A percentile compares a stretch with the other conserved stretches of the same genome.
Evolutionary conservation across 441 rosid genomes (phyloP).

Genomic region (Corymbia calophylla): DNA sequence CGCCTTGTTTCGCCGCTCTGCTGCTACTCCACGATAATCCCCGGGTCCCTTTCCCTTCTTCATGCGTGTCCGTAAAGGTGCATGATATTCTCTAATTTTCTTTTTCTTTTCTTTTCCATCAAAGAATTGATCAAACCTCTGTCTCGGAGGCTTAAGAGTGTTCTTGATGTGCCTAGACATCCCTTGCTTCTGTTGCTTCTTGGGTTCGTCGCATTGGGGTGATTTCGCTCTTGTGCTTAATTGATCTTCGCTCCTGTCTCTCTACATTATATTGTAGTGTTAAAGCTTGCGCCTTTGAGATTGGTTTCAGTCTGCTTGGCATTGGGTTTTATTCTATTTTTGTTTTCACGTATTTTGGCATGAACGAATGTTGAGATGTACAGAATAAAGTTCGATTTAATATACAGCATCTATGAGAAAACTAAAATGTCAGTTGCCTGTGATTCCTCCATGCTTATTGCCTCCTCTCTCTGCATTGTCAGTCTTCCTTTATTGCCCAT

Average conservation of each 20-base stretch:
- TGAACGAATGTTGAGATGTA: background rate
- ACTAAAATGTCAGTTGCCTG: background rate
- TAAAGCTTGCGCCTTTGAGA: background rate
- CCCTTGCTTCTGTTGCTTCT: background rate
- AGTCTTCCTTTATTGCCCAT: background rate
- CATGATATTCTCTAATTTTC: background rate
- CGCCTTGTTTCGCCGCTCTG: background rate
- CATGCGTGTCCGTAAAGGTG: background rate
- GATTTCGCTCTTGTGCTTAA: background rate
- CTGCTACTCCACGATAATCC: background rate
- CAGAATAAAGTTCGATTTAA: background rate
- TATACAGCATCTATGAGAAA: background rate
- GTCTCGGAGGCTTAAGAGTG: background rate
- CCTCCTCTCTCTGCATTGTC: background rate
- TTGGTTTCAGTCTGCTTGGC: background rate
- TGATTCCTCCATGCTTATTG: background rate
- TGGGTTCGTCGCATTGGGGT: background rate
- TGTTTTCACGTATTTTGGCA: background rate
- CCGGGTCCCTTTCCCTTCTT: background rate
- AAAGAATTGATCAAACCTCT: background rate
- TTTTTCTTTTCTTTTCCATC: background rate
- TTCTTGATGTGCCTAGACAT: background rate
- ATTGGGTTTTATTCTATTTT: background rate
- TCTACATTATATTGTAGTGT: background rate
- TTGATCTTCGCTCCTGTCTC: background rate